Evolutionary conservation across 2,329 filamentous ascomycete genomes (phyloP).

Genomic region (Penicillium vulpinum): DNA sequence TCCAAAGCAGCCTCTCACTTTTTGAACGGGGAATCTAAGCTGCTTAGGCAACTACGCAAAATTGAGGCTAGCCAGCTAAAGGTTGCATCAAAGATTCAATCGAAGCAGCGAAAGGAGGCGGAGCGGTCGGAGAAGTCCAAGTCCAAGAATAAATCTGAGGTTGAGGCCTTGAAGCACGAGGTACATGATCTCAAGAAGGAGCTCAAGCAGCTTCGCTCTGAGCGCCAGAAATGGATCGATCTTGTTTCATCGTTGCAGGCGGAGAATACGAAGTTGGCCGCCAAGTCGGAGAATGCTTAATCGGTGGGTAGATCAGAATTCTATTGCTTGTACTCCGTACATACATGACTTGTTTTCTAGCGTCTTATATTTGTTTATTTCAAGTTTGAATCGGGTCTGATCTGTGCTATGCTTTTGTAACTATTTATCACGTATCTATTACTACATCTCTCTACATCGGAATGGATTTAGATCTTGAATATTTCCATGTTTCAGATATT

Average conservation of each 20-base stretch:
- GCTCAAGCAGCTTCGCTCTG: constrained; percentile 48
- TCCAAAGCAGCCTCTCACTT: constrained; percentile 35
- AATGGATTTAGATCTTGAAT: neutral
- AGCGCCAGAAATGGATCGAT: constrained; percentile 52
- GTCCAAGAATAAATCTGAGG: constrained; percentile 38
- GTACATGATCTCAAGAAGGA: constrained; percentile 52
- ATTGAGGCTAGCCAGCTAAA: constrained; percentile 45
- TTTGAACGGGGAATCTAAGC: constrained; percentile 37
- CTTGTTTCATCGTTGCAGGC: constrained; percentile 58
- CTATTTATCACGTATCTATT: neutral
- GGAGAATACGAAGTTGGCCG: constrained; percentile 55
- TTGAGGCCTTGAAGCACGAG: constrained; percentile 51
- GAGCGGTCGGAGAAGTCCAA: constrained; percentile 47
- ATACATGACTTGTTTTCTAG: neutral
- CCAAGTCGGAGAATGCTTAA: constrained; percentile 29
- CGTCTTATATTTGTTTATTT: neutral
- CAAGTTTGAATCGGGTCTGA: neutral
- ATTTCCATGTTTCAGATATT: neutral
- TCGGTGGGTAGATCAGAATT: neutral
- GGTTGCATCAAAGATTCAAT: constrained; percentile 41
- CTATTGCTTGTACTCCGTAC: neutral
- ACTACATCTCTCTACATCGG: neutral
- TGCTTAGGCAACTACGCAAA: constrained; percentile 43
- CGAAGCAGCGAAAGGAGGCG: constrained; percentile 38
- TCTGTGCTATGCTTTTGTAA: neutral